phyloP scores from a whole-genome alignment of 768 basidiomycete genomes.

The Podaxis carcinomalis region DNA sequence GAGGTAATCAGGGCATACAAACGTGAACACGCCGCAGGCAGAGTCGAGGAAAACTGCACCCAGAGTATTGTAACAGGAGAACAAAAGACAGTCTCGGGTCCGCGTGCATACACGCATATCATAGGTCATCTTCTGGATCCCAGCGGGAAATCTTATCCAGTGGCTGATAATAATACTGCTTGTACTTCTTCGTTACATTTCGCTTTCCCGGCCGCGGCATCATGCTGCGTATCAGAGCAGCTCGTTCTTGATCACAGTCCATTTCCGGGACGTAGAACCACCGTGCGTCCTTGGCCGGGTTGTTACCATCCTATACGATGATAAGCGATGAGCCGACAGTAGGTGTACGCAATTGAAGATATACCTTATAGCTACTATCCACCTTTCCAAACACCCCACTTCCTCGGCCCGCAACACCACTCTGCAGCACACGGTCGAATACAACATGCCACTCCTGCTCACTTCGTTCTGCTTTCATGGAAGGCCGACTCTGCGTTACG shows the following conservation, averaged over 20 bases:
- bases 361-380: constrained; percentile 57
- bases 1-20: not conserved
- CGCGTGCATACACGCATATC: not conserved
- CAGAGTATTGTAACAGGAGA: not conserved
- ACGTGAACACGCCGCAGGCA: not conserved
- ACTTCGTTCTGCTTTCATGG: constrained; percentile 35
- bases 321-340: not conserved
- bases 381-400: constrained; percentile 72
- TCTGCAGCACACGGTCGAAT: constrained; percentile 46
- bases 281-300: constrained; percentile 50
- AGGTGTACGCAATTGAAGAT: constrained; percentile 16
- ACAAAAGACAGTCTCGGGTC: not conserved
- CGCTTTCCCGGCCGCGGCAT: constrained; percentile 76
- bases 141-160: constrained; percentile 68
- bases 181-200: constrained; percentile 76
- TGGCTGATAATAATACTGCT: constrained; percentile 81
- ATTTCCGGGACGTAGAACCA: constrained; percentile 78
- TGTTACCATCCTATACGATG: constrained; percentile 39
- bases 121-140: constrained; percentile 68
- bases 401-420: constrained; percentile 35
- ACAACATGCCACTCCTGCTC: constrained; percentile 46
- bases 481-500: constrained; percentile 50
- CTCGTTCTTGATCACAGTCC: constrained; percentile 70
- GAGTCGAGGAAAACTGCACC: not conserved
- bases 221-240: constrained; percentile 59